Evolutionary conservation across 305 asterid genomes (phyloP), one percentile per base, ranked within the genome.

Genomic region (Andrographis paniculata): DNA sequence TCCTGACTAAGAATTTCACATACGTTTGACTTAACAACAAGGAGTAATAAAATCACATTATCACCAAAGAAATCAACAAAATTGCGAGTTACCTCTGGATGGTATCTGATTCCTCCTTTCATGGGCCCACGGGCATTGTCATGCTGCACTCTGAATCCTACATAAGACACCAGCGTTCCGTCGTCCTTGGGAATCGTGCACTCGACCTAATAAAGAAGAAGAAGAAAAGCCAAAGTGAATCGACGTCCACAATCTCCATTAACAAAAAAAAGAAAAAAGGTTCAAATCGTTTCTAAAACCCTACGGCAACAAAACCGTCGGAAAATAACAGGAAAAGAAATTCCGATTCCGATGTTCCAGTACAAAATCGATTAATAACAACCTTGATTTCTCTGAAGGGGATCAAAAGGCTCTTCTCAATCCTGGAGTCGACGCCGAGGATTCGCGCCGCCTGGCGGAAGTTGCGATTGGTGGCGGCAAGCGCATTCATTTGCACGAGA

Each of bases 81-180:
- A 43, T 45, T 31, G 46, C 1, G n/a, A 28, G 14, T 43, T 9
- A 87, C 98, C 93, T 89, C 95, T 8, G 88, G 95, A 63, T 89
- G 98, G 51, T 82, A 89, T 86, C 98, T 74, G 65, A 85, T 89
- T 58, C 95, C 98, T 61, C 95, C 98, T 68, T 89, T 89, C 98
- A 89, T 89, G 24, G 94, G 95, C 19, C 97, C 97, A 51, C 97
- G 94, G 61, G 97, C 72, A 65, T 88, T 88, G 67, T 88, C 97
- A 57, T 85, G 97, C 57, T 89, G 97, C 51, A 89, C 93, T 68
- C 95, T 76, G 36, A 89, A 89, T 63, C 97, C 95, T 56, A 89
- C 68, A 58, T 67, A 85, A 3, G 97, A 85, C 45, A 51, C 94
- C 64, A 85, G 77, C 1, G 84, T 74, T 30, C 97, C 95, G 69